Conservation (phyloP, 305 asterid genomes). For the Solanum hybrid region DNA sequence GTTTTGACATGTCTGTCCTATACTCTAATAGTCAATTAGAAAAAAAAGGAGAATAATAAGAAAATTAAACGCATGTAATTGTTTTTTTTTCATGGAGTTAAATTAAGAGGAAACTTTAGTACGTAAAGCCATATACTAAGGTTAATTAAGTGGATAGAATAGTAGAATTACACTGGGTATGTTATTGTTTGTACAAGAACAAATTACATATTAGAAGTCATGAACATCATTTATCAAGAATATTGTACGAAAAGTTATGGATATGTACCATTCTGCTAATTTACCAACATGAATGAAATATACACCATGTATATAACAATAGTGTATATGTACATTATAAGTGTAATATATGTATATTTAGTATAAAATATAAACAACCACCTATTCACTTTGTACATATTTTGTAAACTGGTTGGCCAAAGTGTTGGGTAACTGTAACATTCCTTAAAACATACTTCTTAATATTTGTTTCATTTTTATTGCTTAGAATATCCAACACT, state of each 20-base stretch:
- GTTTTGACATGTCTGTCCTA: neutral
- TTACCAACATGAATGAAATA: neutral
- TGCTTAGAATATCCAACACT: neutral
- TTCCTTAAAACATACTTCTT: neutral
- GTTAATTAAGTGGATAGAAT: neutral
- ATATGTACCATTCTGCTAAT: neutral
- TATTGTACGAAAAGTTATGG: too few relatives aligned
- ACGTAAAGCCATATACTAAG: neutral
- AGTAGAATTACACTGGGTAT: neutral
- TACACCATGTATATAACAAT: too few relatives aligned
- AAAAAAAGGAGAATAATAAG: neutral
- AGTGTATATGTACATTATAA: too few relatives aligned
- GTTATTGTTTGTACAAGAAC: too few relatives aligned
- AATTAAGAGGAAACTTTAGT: too few relatives aligned
- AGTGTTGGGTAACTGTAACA: too few relatives aligned
- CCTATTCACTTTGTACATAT: neutral
- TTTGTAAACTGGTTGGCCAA: neutral
- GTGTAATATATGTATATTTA: too few relatives aligned
- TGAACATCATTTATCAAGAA: neutral
- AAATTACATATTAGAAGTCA: too few relatives aligned
- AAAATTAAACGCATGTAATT: neutral
- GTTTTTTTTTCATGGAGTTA: neutral
- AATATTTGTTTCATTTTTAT: neutral
- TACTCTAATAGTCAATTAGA: too few relatives aligned
- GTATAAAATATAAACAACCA: neutral